These are phyloP conservation scores for Halteria grandinella DNA, from an alignment of 73 alveolate genomes.

Conservation along the genomic window DNA sequence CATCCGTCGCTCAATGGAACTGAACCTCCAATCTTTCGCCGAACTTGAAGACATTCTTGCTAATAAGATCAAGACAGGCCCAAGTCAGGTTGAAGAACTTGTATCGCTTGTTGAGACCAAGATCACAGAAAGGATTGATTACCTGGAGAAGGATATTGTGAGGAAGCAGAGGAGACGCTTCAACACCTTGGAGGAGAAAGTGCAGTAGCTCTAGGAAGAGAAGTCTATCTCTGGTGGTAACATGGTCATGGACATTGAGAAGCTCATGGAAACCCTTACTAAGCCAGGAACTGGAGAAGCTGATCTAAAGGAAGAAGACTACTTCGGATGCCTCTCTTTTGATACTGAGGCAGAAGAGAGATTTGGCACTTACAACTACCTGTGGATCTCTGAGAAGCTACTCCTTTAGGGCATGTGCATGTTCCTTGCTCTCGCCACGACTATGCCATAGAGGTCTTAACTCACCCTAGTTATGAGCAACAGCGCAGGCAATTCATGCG, in stretches of 20 bases:
- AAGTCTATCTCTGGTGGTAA: constrained; percentile 28
- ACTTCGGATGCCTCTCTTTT: constrained; percentile 27
- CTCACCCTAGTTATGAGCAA: too few relatives aligned
- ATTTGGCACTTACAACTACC: not conserved
- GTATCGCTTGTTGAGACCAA: constrained; percentile 30
- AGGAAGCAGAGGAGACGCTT: constrained; percentile 58
- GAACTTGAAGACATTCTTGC: constrained; percentile 51
- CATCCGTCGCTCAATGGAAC: constrained; percentile 85
- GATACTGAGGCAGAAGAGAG: constrained; percentile 51
- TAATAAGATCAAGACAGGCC: not conserved
- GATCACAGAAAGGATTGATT: constrained; percentile 36
- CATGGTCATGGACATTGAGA: constrained; percentile 23
- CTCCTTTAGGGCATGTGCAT: constrained; percentile 40
- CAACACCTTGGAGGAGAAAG: constrained; percentile 59
- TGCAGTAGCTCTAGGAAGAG: constrained; percentile 47
- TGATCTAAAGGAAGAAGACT: constrained; percentile 49
- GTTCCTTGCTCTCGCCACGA: constrained; percentile 25
- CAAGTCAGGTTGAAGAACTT: too few relatives aligned
- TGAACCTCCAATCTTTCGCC: constrained; percentile 55
- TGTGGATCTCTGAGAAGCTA: constrained; percentile 49
- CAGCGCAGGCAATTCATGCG: constrained; percentile 25
- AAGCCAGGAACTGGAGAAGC: too few relatives aligned
- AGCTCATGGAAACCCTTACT: constrained; percentile 27
- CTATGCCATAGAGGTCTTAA: constrained; percentile 1
- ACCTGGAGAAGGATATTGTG: constrained; percentile 57